Percentiles rank a stretch among this genome's conserved stretches.
Conservation (phyloP, 768 basidiomycete species). For the Pleurotus sapidus region DNA sequence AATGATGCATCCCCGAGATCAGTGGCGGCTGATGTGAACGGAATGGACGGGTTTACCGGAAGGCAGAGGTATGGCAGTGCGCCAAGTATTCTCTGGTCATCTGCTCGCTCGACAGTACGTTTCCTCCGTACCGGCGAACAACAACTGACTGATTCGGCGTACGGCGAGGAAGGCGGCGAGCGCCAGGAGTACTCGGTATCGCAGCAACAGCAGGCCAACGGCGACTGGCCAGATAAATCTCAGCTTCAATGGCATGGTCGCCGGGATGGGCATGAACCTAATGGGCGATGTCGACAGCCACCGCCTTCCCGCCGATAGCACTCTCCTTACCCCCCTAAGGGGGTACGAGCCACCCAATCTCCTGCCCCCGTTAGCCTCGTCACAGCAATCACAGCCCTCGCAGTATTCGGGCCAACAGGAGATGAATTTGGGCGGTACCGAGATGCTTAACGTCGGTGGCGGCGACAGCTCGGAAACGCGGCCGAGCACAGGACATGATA, state of each 20-base stretch:
- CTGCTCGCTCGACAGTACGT: slow-evolving; percentile 2
- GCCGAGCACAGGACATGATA: not conserved
- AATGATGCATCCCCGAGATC: not conserved
- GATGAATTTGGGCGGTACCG: not conserved
- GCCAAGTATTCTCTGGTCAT: slow-evolving; percentile 5
- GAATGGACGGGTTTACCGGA: not conserved
- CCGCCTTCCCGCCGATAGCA: slow-evolving; percentile 62
- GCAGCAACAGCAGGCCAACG: not conserved
- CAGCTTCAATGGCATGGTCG: slow-evolving; percentile 2
- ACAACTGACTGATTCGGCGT: too few species aligned
- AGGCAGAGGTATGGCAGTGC: slow-evolving; percentile 5
- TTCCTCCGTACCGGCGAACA: not conserved
- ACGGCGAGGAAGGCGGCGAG: not conserved
- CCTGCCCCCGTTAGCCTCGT: slow-evolving; percentile 19
- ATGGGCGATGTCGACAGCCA: slow-evolving; percentile 4
- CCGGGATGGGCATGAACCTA: not conserved
- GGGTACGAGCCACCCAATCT: slow-evolving; percentile 49
- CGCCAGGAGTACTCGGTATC: not conserved
- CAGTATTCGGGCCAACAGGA: not conserved
- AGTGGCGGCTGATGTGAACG: not conserved
- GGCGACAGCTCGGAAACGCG: slow-evolving; percentile 1
- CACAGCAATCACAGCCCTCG: not conserved
- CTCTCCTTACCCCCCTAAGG: slow-evolving; percentile 67
- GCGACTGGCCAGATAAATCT: not conserved
- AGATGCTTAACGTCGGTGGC: not conserved